Evolutionary conservation across 2,329 filamentous ascomycete species (phyloP), one percentile per base, ranked within the genome.

Genomic region (Hypoxylon sp.): DNA sequence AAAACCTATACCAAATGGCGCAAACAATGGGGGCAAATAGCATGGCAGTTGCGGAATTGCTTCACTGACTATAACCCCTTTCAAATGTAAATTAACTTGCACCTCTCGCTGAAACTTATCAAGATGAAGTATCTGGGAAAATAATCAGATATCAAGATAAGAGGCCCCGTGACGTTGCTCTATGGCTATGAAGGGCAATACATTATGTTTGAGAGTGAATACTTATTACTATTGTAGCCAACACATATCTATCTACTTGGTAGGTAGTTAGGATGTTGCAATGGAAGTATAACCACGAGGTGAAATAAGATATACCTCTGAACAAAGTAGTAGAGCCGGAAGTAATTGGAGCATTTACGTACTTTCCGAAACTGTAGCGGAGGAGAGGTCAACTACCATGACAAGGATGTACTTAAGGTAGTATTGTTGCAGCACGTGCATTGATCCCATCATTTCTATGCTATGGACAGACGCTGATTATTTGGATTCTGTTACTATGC

Each of bases 121-220:
- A 13, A 15, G 17, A 45, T 51, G 46, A 57, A 42, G 55, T 50
- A 54, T 42, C 46, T 17, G 29, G 17, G 8, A 3, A 42, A 23
- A 13, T 27, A 29, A 20, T 20, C 4, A 16, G 16, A 30, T 21
- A 26, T 20, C 12, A 16, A 44, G 49, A 55, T 55, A 55, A 47
- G 47, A 16, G 13, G 25, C 23, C 7, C 11, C 45, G 41, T 47
- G 50, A 53, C 45, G 41, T 54, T 53, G 49, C 53, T 41, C 25
- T 5, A 15, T 31, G 6, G 35, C 42, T 29, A 38, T 16, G 31
- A 5, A n/a, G 13, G 8, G 5, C 36, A 15, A 26, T 40, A 17
- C 21, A 29, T 16, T n/a, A 46, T 29, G 37, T 19, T n/a, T n/a
- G n/a, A 49, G 26, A 26, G 36, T 17, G 21, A n/a, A 15, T 17